phyloP scores from a whole-genome alignment of 2,329 filamentous ascomycete genomes.

The Hirsutella minnesotensis region DNA sequence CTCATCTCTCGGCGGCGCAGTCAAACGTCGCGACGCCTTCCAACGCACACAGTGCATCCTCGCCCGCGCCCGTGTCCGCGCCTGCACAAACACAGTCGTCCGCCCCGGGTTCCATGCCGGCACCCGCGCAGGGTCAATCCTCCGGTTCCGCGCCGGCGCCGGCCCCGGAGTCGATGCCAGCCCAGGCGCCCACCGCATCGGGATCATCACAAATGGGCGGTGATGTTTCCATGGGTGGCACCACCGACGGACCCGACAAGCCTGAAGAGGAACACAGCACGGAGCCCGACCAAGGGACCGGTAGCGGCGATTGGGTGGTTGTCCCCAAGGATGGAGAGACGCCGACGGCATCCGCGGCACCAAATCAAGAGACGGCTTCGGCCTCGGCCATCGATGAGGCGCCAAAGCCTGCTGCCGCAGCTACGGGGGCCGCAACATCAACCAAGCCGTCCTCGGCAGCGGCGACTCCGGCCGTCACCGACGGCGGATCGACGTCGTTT shows the following conservation, averaged over 20 bases:
- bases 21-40: conserved; percentile 47
- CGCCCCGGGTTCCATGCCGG: background rate
- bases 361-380: background rate
- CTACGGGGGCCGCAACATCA: conserved; percentile 6
- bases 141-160: background rate
- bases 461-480: conserved; percentile 30
- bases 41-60: conserved; percentile 30
- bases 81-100: conserved; percentile 3
- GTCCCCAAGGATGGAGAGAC: conserved; percentile 50
- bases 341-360: conserved; percentile 18
- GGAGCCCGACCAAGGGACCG: conserved; percentile 37
- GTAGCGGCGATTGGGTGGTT: conserved; percentile 62
- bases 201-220: conserved; percentile 8
- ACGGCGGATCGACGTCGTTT: conserved; percentile 30
- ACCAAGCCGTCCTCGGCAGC: conserved; percentile 29
- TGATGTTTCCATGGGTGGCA: conserved; percentile 42
- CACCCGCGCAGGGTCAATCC: background rate
- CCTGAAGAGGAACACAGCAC: conserved; percentile 22
- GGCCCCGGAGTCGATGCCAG: conserved; percentile 6
- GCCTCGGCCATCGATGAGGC: conserved; percentile 5
- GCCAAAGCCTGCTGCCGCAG: conserved; percentile 6
- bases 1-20: conserved; percentile 41
- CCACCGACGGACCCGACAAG: conserved; percentile 23
- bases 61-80: conserved; percentile 33
- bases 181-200: background rate